Base-by-base conservation (phyloP, 208 protist species). In the Naegleria fowleri region DNA sequence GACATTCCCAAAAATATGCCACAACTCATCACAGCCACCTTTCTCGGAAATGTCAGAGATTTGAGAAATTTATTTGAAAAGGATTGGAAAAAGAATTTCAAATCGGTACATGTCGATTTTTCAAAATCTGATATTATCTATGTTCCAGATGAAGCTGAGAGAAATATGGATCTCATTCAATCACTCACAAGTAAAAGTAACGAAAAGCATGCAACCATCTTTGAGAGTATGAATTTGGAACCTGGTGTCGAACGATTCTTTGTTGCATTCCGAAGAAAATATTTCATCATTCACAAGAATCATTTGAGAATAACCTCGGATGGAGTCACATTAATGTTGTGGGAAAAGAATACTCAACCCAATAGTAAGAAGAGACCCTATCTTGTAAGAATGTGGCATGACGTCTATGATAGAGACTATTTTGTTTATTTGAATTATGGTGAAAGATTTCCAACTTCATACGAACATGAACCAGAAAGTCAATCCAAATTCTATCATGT, bases 391-490 rank as follows among this genome's bases (percentile, higher is more conserved):
- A 79, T 36, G 67, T 79, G 67, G 67, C 67, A 79, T 36, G 67
- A 79, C 5, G 29, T 79, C n/a, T 79, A 79, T 79, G 29, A 79
- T 79, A 0, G 67, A 36, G 7, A 25, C 9, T 33, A 79, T n/a
- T 79, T 79, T 79, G 67, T 79, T 29, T 79, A 79, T 79, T n/a
- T 36, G 29, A 79, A 36, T 79, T 79, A 36, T 79, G 67, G 67
- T 79, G 67, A 79, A 79, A 79, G 67, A 79, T 9, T 79, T 33
- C 25, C 25, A 11, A 36, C 67, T 36, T 25, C 67, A 36, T 79
- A 79, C 36, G 67, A 79, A 79, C 16, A 79, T 79, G 67, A 29
- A 79, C 29, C 7, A 36, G 67, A 79, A 9, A 36, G 25, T n/a
- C 19, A 36, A 13, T 79, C 67, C 9, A 25, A 33, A 36, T 79